Conservation (phyloP, 2,329 filamentous ascomycete species). For the Aspergillus niger region DNA sequence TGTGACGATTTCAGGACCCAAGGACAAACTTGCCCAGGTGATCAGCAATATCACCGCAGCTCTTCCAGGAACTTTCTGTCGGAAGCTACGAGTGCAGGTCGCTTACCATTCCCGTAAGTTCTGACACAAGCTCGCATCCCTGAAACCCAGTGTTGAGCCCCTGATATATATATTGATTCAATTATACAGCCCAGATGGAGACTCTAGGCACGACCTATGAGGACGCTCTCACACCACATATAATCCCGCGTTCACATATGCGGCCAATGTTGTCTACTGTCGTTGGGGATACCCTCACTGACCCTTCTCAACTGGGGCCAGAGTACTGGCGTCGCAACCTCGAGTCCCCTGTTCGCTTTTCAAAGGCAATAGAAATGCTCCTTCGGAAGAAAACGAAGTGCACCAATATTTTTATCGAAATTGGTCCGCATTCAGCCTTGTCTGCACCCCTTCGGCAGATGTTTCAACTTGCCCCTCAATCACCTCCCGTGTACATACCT, state of each 20-base stretch:
- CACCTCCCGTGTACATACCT: slow-evolving; percentile 7
- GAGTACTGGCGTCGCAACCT: slow-evolving; percentile 20
- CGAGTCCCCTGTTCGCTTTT: slow-evolving; percentile 25
- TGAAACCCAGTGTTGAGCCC: no score
- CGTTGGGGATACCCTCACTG: not conserved
- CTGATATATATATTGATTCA: not conserved
- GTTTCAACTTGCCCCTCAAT: not conserved
- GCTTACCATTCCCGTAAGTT: slow-evolving; percentile 22
- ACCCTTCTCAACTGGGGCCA: not conserved
- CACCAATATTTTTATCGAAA: slow-evolving; percentile 29
- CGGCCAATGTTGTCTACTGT: slow-evolving; percentile 12
- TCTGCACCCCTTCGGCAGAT: slow-evolving; percentile 32
- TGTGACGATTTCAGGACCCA: slow-evolving; percentile 21
- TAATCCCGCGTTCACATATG: not conserved
- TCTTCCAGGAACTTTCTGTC: slow-evolving; percentile 9
- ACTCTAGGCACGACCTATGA: not conserved
- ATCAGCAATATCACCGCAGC: slow-evolving; percentile 7
- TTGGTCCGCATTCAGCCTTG: slow-evolving; percentile 42
- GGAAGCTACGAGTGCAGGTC: slow-evolving; percentile 15
- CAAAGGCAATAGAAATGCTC: slow-evolving; percentile 12
- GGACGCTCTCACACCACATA: not conserved
- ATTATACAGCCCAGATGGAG: slow-evolving; percentile 3
- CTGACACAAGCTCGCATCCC: no score
- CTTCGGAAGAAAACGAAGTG: not conserved
- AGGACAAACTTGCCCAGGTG: not conserved